These are phyloP conservation scores for Neofusicoccum parvum DNA, from an alignment of 2,329 filamentous ascomycete species.

Conservation along the genomic window DNA sequence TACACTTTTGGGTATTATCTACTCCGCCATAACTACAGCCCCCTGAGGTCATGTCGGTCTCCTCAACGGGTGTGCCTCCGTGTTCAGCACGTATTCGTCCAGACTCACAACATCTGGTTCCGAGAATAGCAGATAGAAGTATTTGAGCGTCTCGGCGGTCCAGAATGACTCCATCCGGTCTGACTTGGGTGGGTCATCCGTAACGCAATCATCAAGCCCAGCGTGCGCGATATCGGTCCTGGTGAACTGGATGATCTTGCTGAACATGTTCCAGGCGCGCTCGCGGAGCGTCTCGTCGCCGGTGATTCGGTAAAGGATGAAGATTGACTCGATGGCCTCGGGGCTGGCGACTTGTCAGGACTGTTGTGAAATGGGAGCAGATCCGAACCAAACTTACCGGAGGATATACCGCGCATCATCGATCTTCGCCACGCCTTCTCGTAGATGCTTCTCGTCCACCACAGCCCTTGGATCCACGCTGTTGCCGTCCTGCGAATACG, in stretches of 20 bases:
- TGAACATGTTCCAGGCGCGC: conserved; percentile 54
- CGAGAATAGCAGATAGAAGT: conserved; percentile 52
- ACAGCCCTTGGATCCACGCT: background rate
- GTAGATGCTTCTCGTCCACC: background rate
- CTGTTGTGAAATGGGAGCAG: background rate
- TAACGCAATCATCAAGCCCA: conserved; percentile 45
- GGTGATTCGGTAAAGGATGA: conserved; percentile 62
- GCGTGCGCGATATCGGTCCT: conserved; percentile 50
- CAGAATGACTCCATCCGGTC: conserved; percentile 54
- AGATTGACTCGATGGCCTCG: conserved; percentile 63
- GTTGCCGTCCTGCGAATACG: background rate
- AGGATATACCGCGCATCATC: background rate
- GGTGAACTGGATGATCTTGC: conserved; percentile 45
- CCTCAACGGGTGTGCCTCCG: conserved; percentile 15
- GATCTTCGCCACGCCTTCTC: background rate
- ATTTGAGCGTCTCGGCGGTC: conserved; percentile 54
- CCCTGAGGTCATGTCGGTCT: background rate
- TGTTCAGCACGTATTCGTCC: conserved; percentile 51
- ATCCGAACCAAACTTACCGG: background rate
- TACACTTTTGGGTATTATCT: too few species aligned
- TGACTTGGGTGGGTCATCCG: conserved; percentile 36
- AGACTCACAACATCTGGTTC: conserved; percentile 45
- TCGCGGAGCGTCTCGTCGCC: conserved; percentile 53
- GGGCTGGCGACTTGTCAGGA: conserved; percentile 32
- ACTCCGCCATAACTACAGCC: too few species aligned